A percentile compares a stretch with the other conserved stretches of the same genome.
Conservation (phyloP, 2,329 filamentous ascomycete genomes). For the Fusarium verticillioides region DNA sequence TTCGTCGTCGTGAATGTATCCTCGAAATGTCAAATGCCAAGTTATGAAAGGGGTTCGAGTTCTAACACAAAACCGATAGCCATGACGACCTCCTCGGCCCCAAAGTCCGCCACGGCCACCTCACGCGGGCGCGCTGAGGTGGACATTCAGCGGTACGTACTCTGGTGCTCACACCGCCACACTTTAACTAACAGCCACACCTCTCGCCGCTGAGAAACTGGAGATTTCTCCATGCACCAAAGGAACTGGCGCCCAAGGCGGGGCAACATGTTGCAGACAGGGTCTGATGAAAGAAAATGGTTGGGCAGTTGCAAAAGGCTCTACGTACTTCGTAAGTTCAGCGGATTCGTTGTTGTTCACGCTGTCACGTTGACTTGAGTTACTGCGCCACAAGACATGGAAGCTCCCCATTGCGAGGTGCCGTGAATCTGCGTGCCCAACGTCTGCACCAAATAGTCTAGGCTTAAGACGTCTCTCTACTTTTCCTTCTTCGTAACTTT, state of each 20-base stretch:
- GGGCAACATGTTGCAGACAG: slow-evolving; percentile 14
- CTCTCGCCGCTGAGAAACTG: neutral
- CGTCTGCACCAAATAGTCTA: neutral
- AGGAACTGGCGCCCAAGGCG: slow-evolving; percentile 19
- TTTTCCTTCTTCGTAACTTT: slow-evolving; percentile 4
- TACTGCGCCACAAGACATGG: slow-evolving; percentile 32
- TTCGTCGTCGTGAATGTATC: neutral
- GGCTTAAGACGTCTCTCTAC: neutral
- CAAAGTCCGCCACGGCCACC: slow-evolving; percentile 27
- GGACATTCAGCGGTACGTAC: slow-evolving; percentile 23
- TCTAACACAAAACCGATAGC: slow-evolving; percentile 15
- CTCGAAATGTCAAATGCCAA: slow-evolving; percentile 5
- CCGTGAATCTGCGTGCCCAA: slow-evolving; percentile 11
- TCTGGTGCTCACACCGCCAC: slow-evolving; percentile 18
- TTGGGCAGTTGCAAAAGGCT: slow-evolving; percentile 19
- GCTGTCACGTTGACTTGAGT: neutral
- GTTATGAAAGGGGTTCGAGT: slow-evolving; percentile 34
- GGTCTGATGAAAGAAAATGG: slow-evolving; percentile 4
- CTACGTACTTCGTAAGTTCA: neutral
- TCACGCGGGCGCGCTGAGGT: neutral
- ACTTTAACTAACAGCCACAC: slow-evolving; percentile 12
- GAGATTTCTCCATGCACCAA: slow-evolving; percentile 7
- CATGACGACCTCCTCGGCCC: slow-evolving; percentile 28
- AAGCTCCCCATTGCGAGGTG: neutral
- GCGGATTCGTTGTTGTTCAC: neutral